These are phyloP conservation scores for Metarhizium album DNA, from an alignment of 2,329 filamentous ascomycete species.

Conservation along the genomic window DNA sequence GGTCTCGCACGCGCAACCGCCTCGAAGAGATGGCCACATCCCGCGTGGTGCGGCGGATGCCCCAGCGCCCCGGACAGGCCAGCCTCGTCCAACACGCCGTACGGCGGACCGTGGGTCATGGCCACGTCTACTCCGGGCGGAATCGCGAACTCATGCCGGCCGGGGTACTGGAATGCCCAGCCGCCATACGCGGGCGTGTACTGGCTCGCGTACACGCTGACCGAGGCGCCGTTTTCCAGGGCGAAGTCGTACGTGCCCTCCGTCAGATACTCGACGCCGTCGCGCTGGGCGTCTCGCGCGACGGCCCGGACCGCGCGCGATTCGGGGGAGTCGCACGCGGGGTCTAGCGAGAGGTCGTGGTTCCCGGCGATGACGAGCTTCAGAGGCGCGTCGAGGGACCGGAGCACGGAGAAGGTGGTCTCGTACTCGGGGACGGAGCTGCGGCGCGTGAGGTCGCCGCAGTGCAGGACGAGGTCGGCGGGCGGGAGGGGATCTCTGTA, in stretches of 20 bases:
- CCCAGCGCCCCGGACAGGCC: constrained; percentile 4
- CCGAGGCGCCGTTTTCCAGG: constrained; percentile 36
- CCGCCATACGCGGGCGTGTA: constrained; percentile 35
- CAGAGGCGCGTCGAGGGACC: constrained; percentile 32
- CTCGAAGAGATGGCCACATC: constrained; percentile 33
- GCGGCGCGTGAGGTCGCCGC: constrained; percentile 38
- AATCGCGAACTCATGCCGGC: constrained; percentile 29
- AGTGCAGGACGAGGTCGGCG: constrained; percentile 40
- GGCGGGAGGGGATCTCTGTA: constrained; percentile 20
- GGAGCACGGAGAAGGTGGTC: constrained; percentile 30
- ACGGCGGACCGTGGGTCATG: constrained; percentile 45
- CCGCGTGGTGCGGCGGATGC: constrained; percentile 19
- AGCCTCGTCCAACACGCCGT: constrained; percentile 35
- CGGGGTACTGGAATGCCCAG: constrained; percentile 40
- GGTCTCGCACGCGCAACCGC: constrained; percentile 34
- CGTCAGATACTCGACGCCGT: constrained; percentile 34
- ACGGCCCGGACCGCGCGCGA: constrained; percentile 19
- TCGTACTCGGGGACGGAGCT: constrained; percentile 30
- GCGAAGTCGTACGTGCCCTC: constrained; percentile 37
- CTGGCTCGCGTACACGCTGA: constrained; percentile 43
- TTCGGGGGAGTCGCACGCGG: constrained; percentile 3
- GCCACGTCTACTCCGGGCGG: constrained; percentile 30
- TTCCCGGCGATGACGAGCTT: constrained; percentile 46
- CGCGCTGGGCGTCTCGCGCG: constrained; percentile 23
- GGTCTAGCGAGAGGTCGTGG: constrained; percentile 37